Base-by-base conservation (phyloP, 1,284 basidiomycete species). In the Chiua sp. region DNA sequence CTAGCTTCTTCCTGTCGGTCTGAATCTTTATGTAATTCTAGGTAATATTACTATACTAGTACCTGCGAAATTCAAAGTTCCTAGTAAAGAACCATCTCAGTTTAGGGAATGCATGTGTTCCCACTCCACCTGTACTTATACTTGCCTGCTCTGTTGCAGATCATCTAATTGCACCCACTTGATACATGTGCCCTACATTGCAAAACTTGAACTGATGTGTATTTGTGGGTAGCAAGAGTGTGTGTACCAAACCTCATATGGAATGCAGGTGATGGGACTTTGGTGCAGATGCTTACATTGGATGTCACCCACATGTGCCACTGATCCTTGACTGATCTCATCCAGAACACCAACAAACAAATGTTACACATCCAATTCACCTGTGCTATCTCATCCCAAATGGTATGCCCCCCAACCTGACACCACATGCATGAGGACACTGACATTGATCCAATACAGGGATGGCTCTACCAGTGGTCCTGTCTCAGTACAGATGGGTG, bases 391-490 rank as follows among this genome's bases (percentile, higher is more conserved):
- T 82, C 86, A 22, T 92, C 91, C 3, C 84, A 92, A 80, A 91
- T 88, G 87, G 90, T 89, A 53, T 16, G 57, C 5, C 10, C 39
- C 12, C 26, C 26, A 5, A 20, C 23, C 18, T 33, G 26, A 26
- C 26, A 26, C 26, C 5, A 26, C 26, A 5, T 26, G 26, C 26
- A 26, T 5, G 26, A 26, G 5, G 37, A 39, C 37, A 6, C 47
- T 59, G 22, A 65, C 51, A 35, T n/a, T 44, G 12, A n/a, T 30
- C 37, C 13, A 7, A 20, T 39, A 26, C 20, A 91, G 84, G 97
- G 97, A 57, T 99, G 94, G 94, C 77, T 99, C 48, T n/a, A n/a
- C n/a, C n/a, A n/a, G n/a, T 99, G 97, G 97, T 93, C 92, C 13
- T 88, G 96, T 48, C 82, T 97, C 26, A 5, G 26, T 35, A 35